phyloP scores from a whole-genome alignment of 2,329 filamentous ascomycete genomes.

The Fusarium devonianum region DNA sequence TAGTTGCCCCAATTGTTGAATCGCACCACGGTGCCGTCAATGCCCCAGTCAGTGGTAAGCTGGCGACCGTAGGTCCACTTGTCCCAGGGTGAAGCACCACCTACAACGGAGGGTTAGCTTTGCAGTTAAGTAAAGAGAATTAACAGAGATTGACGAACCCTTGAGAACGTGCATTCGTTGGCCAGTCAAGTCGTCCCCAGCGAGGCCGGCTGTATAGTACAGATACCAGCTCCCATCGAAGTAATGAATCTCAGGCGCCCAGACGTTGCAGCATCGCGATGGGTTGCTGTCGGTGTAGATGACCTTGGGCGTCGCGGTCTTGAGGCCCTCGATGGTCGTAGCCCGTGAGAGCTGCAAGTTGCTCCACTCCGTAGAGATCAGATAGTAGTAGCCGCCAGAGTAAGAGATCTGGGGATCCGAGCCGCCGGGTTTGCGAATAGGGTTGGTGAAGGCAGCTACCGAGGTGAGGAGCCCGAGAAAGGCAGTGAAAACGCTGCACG shows the following conservation, averaged over 20 bases:
- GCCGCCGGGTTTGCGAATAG: constrained; percentile 57
- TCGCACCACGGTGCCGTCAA: constrained; percentile 61
- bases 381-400: constrained; percentile 62
- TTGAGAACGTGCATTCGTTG: constrained; percentile 61
- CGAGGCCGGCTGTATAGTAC: constrained; percentile 62
- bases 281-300: constrained; percentile 59
- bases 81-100: constrained; percentile 60
- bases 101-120: constrained; percentile 40
- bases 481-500: constrained; percentile 22
- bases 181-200: constrained; percentile 51
- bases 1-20: constrained; percentile 57
- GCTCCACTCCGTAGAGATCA: constrained; percentile 63
- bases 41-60: constrained; percentile 58
- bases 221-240: constrained; percentile 60
- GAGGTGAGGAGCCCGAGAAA: constrained; percentile 24
- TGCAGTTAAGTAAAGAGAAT: too few species aligned
- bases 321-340: constrained; percentile 62
- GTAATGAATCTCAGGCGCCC: constrained; percentile 65
- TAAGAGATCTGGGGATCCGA: constrained; percentile 62
- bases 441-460: constrained; percentile 56
- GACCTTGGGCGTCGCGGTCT: constrained; percentile 57
- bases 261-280: constrained; percentile 61
- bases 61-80: constrained; percentile 57
- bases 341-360: constrained; percentile 63
- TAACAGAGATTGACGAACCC: constrained; percentile 47